phyloP scores from a whole-genome alignment of 208 protist species.

The Kentomonas sorsogonicus region DNA sequence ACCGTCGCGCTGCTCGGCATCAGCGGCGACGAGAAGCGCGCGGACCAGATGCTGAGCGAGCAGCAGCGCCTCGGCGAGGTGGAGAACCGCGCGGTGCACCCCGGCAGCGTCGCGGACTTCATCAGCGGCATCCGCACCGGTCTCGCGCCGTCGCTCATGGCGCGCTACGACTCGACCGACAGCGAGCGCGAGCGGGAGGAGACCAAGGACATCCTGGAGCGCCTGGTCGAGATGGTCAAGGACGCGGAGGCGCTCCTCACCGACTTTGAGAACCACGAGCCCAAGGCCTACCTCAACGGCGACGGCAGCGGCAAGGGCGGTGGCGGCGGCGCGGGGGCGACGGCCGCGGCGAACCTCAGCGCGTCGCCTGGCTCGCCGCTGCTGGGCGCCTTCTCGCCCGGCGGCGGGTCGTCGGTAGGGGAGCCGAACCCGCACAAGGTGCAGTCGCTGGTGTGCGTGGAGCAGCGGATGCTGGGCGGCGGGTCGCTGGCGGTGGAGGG shows the following conservation, averaged over 20 bases:
- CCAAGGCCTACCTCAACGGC: slow-evolving; percentile 67
- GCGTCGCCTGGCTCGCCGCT: too few species aligned
- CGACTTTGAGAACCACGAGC: slow-evolving; percentile 69
- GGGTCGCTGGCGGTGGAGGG: slow-evolving; percentile 54
- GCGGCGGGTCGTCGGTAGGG: slow-evolving; percentile 4
- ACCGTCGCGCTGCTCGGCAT: slow-evolving; percentile 73
- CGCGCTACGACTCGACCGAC: slow-evolving; percentile 34
- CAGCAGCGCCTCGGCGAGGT: slow-evolving; percentile 61
- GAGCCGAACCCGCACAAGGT: slow-evolving; percentile 24
- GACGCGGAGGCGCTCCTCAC: slow-evolving; percentile 59
- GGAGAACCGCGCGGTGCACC: slow-evolving; percentile 56
- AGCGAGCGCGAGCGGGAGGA: slow-evolving; percentile 23
- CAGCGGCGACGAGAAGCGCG: slow-evolving; percentile 45
- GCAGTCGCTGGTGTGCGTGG: slow-evolving; percentile 54
- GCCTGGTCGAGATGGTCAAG: slow-evolving; percentile 60
- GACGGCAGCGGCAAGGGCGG: slow-evolving; percentile 15
- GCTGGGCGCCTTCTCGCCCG: too few species aligned
- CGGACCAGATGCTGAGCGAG: slow-evolving; percentile 65
- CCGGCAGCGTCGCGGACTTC: slow-evolving; percentile 70
- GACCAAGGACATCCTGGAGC: slow-evolving; percentile 47
- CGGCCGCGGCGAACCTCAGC: too few species aligned
- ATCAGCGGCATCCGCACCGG: slow-evolving; percentile 62
- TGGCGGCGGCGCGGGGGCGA: neutral
- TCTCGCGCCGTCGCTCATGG: slow-evolving; percentile 43
- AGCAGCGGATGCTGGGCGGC: slow-evolving; percentile 52